phyloP scores from a whole-genome alignment of 2,329 filamentous ascomycete species.

The Cercospora zeae-maydis region DNA sequence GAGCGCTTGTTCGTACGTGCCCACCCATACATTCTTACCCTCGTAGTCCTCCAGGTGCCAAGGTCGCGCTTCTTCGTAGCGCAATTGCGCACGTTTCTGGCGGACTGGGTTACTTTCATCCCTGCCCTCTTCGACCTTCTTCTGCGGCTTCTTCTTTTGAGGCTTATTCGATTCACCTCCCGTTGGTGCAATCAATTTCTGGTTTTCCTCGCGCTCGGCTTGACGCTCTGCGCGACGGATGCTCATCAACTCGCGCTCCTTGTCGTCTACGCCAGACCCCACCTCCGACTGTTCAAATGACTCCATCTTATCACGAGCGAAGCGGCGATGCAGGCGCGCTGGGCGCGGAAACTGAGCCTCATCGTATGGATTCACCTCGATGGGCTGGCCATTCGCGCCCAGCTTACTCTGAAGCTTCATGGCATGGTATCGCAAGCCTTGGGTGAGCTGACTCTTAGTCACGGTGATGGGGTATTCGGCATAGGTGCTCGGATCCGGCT shows the following conservation, averaged over 20 bases:
- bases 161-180: constrained; percentile 59
- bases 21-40: constrained; percentile 90
- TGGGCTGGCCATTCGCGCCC: constrained; percentile 27
- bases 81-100: constrained; percentile 59
- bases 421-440: constrained; percentile 80
- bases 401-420: constrained; percentile 69
- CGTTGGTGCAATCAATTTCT: constrained; percentile 89
- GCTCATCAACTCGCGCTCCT: constrained; percentile 58
- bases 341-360: constrained; percentile 82
- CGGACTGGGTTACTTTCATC: constrained; percentile 73
- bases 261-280: constrained; percentile 56
- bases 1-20: constrained; percentile 82
- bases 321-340: constrained; percentile 82
- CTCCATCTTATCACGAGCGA: constrained; percentile 64
- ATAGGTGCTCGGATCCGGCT: constrained; percentile 23
- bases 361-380: constrained; percentile 62
- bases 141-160: constrained; percentile 56
- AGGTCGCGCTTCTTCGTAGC: constrained; percentile 91
- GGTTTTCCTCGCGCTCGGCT: constrained; percentile 77
- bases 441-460: constrained; percentile 74
- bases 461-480: constrained; percentile 69
- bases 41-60: constrained; percentile 98
- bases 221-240: constrained; percentile 70
- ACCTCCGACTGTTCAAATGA: constrained; percentile 32
- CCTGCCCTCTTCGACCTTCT: constrained; percentile 81